Base-by-base conservation (phyloP, 1,284 basidiomycete genomes). In the Puccinia hordei region DNA sequence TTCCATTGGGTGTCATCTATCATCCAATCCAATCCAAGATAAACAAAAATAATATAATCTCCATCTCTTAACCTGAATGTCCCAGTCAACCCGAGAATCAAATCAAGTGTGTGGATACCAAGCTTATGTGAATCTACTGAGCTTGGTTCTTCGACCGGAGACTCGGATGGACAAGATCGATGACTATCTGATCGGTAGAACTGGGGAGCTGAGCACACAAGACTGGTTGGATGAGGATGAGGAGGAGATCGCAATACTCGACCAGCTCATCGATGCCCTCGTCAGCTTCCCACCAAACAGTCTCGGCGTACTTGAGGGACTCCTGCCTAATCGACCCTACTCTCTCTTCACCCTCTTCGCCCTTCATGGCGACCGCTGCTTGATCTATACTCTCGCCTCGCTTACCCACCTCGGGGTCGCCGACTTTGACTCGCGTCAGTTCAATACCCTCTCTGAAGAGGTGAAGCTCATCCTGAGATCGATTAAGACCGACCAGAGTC, bases 331-430 rank as follows among this genome's bases (percentile, higher is more conserved):
- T 13, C 38, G 63, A 2, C 41, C 63, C 9, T 66, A 66, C 63
- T 13, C 41, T 3, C 63, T 66, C 1, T 41, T 66, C 63, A 66
- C 63, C 41, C 63, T 66, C 63, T 46, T 66, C 63, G 63, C 63
- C 38, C 63, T 66, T 41, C 63, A 5, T n/a, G 63, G 19, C n/a
- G 41, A 66, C 41, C 38, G 41, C 2, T 24, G 38, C 17, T 15
- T 66, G 41, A 44, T 66, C 41, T 66, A 41, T 27, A 12, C 24
- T 3, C 63, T 66, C 41, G 4, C n/a, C n/a, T 66, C 63, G 1
- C 38, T 46, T 41, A 35, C 38, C 63, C 38, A n/a, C 63, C 41
- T 46, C 41, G 15, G 24, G 0, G 8, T 66, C n/a, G 2, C 41
- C 41, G 63, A 66, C 41, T 66, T 66, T n/a, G 41, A 66, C 41